A percentile compares a stretch with the other conserved stretches of the same genome.
phyloP scores from a whole-genome alignment of 345 rosid genomes.

The Citrus hindsii region DNA sequence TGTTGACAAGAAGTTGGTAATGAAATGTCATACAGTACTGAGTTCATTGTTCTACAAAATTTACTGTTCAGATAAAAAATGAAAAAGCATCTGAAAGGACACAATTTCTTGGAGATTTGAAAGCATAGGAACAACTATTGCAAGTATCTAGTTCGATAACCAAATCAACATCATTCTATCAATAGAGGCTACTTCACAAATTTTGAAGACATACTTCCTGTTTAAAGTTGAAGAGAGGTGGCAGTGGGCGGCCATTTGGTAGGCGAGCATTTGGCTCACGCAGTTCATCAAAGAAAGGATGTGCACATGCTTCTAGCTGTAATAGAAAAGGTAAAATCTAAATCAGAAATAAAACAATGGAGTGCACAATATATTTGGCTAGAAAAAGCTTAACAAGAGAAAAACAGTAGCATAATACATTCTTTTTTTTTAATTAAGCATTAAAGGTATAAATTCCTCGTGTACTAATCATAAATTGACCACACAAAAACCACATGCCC shows the following conservation, averaged over 20 bases:
- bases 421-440: neutral
- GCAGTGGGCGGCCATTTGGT: constrained; percentile 55
- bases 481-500: neutral
- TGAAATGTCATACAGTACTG: neutral
- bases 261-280: constrained; percentile 59
- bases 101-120: neutral
- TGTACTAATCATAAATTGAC: neutral
- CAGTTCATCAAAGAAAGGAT: constrained; percentile 68
- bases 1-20: neutral
- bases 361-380: no score
- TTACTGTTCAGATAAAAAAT: neutral
- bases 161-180: neutral
- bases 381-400: neutral
- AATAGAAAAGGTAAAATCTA: neutral
- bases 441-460: neutral
- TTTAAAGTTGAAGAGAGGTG: constrained; percentile 63
- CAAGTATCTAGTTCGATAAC: neutral
- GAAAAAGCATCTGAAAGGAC: neutral
- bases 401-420: neutral
- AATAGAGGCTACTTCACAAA: neutral
- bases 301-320: constrained; percentile 69
- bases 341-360: neutral
- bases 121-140: neutral
- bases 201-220: constrained; percentile 50
- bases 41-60: neutral